Conservation (phyloP, 306 rosid genomes). For the Medicago ruthenica region DNA sequence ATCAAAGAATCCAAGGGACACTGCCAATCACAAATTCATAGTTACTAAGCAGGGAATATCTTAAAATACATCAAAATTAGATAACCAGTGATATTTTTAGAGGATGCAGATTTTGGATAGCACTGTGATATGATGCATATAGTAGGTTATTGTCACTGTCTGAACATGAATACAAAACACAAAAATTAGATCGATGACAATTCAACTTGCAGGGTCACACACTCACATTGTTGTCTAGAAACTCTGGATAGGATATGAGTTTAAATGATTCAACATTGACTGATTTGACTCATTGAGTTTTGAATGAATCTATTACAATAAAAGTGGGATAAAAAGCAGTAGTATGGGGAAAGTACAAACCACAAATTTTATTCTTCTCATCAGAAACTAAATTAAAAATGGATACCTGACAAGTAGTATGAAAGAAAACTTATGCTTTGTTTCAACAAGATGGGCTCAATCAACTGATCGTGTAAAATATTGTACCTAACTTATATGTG, state of each 20-base stretch:
- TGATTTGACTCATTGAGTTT: neutral
- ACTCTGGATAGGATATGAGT: slow-evolving; percentile 11
- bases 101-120: slow-evolving; percentile 33
- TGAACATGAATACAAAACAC: slow-evolving; percentile 7
- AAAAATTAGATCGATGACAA: slow-evolving; percentile 11
- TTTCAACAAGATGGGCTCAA: slow-evolving; percentile 19
- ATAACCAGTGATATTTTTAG: slow-evolving; percentile 27
- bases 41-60: slow-evolving; percentile 24
- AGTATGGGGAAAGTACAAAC: neutral
- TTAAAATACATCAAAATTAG: neutral
- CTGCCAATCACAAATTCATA: slow-evolving; percentile 56
- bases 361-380: slow-evolving; percentile 4
- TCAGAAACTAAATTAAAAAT: slow-evolving; percentile 8
- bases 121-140: slow-evolving; percentile 8
- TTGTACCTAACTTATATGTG: neutral
- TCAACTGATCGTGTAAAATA: neutral
- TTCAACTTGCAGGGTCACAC: slow-evolving; percentile 13
- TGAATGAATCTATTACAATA: neutral
- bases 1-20: slow-evolving; percentile 84
- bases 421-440: slow-evolving; percentile 25
- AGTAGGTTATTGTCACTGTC: neutral
- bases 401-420: slow-evolving; percentile 25
- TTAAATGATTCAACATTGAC: neutral
- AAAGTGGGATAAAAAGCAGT: neutral
- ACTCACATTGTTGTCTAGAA: slow-evolving; percentile 11